Percentiles rank a stretch among this genome's conserved stretches.
phyloP scores from a whole-genome alignment of 192 early-diverging fungal genomes.

The Backusella australiensis region DNA sequence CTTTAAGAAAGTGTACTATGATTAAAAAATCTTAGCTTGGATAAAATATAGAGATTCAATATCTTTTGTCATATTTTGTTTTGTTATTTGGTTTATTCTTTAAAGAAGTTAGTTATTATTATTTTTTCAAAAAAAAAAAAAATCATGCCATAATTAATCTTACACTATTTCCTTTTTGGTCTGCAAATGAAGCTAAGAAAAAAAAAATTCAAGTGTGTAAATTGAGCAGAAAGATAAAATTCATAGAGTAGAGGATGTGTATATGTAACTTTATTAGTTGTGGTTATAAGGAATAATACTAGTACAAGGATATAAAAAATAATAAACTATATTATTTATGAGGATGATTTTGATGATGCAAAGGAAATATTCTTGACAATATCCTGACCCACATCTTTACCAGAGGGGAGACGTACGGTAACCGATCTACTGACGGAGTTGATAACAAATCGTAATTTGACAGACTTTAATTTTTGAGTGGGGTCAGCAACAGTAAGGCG shows the following conservation, averaged over 20 bases:
- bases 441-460: constrained; percentile 1
- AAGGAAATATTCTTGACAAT: neutral
- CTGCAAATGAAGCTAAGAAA: neutral
- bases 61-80: neutral
- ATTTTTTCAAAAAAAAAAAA: neutral
- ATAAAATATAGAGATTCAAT: neutral
- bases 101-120: neutral
- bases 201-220: neutral
- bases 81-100: neutral
- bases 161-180: neutral
- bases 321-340: neutral
- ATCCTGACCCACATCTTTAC: neutral
- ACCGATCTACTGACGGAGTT: neutral
- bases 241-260: neutral
- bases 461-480: constrained; percentile 1
- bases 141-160: neutral
- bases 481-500: constrained; percentile 20
- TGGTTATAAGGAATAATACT: neutral
- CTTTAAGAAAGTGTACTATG: neutral
- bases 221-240: neutral
- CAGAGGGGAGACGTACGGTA: neutral
- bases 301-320: neutral
- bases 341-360: constrained; percentile 4
- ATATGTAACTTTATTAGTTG: neutral
- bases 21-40: neutral